Evolutionary conservation across 352 stramenopile genomes (phyloP).

Genomic region (Paralagenidium karlingii): DNA sequence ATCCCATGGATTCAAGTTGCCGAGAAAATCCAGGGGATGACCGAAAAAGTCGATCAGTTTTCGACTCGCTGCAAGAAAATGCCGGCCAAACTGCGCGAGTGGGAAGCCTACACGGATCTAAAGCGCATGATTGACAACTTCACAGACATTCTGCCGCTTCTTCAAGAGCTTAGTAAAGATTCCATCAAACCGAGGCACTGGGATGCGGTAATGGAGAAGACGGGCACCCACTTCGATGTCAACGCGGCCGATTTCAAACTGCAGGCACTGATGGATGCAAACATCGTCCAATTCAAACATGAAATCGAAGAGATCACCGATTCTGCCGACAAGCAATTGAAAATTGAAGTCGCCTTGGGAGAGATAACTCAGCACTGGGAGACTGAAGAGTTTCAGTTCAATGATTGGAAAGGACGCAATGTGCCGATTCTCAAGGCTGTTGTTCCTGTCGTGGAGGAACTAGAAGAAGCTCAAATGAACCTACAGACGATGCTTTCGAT

Average conservation of each 20-base stretch:
- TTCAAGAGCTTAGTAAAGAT: conserved; percentile 95
- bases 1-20: conserved; percentile 92
- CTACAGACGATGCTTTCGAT: conserved; percentile 97
- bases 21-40: conserved; percentile 93
- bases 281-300: conserved; percentile 84
- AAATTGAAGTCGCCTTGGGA: conserved; percentile 91
- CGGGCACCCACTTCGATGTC: conserved; percentile 88
- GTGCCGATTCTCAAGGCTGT: conserved; percentile 94
- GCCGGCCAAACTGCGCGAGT: conserved; percentile 91
- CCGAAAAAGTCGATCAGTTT: conserved; percentile 94
- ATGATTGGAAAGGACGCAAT: conserved; percentile 88
- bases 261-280: conserved; percentile 89
- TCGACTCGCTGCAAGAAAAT: conserved; percentile 95
- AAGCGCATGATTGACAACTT: conserved; percentile 98
- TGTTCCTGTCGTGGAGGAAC: conserved; percentile 92
- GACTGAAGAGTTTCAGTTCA: conserved; percentile 92
- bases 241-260: conserved; percentile 93
- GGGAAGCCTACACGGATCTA: conserved; percentile 94
- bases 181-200: conserved; percentile 95
- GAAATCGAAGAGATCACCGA: conserved; percentile 98
- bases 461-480: conserved; percentile 98
- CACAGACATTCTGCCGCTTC: conserved; percentile 90
- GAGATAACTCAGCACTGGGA: conserved; percentile 93
- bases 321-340: conserved; percentile 95
- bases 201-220: conserved; percentile 94